Base-by-base conservation (phyloP, 805 yeast genomes). In the Teunomyces cretensis region DNA sequence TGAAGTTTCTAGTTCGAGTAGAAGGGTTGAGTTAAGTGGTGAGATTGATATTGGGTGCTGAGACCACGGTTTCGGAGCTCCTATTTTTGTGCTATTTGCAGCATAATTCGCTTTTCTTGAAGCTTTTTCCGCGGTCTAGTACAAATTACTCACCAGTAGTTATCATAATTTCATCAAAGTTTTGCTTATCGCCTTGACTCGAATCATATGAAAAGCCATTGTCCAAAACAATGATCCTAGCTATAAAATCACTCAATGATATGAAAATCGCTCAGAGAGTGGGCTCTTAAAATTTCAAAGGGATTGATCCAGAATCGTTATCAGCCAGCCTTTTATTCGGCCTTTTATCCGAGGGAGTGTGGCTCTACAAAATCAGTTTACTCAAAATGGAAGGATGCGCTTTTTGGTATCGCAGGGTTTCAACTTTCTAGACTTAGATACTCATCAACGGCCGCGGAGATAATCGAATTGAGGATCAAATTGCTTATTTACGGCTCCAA, bases 1-100 rank as follows among this genome's bases (percentile, higher is more conserved):
- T 8, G 79, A 70, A 48, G 68, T 80, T 32, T 77, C 83, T 0
- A 68, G 78, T 15, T 72, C 79, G 27, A 72, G 79, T 53, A 60
- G 78, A 48, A 71, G 68, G 45, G 59, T 73, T 17, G 80, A 75
- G 47, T 60, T 76, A 27, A 69, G 72, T 31, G 79, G 79, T 15
- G 75, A 70, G 46, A 70, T 72, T 42, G 73, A 68, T 42, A 68
- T 70, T 17, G 72, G 72, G 6, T 54, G 58, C 31, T 52, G 45
- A 22, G 11, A 14, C 7, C n/a, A 30, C 22, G 22, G 22, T 19
- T 19, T 19, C 6, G 6, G 6, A 6, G 22, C 22, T 19, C 22
- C 22, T 19, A 19, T 19, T 19, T n/a, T 19, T 19, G 22, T 19
- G 22, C 22, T 19, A 26, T 26, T 26, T 26, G 12, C 28, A 26